Percentiles rank a stretch among this genome's conserved stretches.
phyloP scores from a whole-genome alignment of 306 rosid genomes.

The Vicia sativa region DNA sequence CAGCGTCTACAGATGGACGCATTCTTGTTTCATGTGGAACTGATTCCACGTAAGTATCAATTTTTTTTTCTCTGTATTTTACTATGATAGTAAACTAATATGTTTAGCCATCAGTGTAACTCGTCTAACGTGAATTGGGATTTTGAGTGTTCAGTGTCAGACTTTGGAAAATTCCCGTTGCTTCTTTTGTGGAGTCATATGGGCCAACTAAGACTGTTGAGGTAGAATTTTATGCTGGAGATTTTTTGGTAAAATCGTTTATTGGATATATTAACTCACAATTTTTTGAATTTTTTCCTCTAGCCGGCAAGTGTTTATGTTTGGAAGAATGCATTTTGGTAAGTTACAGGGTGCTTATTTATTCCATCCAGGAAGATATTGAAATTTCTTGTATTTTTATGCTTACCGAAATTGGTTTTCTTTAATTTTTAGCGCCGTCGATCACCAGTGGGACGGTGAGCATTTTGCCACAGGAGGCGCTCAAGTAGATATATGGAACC shows the following conservation, averaged over 20 bases:
- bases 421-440: slow-evolving; percentile 68
- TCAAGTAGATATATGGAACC: slow-evolving; percentile 88
- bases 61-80: neutral
- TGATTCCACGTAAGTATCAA: slow-evolving; percentile 76
- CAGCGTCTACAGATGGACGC: slow-evolving; percentile 77
- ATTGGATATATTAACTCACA: slow-evolving; percentile 25
- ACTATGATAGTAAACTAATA: slow-evolving; percentile 3
- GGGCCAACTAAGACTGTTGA: slow-evolving; percentile 49
- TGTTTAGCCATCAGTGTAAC: slow-evolving; percentile 22
- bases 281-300: slow-evolving; percentile 19
- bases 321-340: slow-evolving; percentile 89
- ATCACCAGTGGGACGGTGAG: slow-evolving; percentile 88
- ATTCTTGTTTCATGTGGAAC: slow-evolving; percentile 90
- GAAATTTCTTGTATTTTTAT: slow-evolving; percentile 10
- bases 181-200: slow-evolving; percentile 49
- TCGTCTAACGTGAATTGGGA: slow-evolving; percentile 35
- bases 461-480: slow-evolving; percentile 95
- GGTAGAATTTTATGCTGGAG: slow-evolving; percentile 47
- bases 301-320: slow-evolving; percentile 76
- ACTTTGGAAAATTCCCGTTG: slow-evolving; percentile 77
- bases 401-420: slow-evolving; percentile 3
- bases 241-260: neutral
- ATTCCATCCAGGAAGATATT: slow-evolving; percentile 7
- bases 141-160: slow-evolving; percentile 59
- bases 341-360: slow-evolving; percentile 43